Base-by-base conservation (phyloP, 2,329 filamentous ascomycete genomes). In the Verticillium isaacii region DNA sequence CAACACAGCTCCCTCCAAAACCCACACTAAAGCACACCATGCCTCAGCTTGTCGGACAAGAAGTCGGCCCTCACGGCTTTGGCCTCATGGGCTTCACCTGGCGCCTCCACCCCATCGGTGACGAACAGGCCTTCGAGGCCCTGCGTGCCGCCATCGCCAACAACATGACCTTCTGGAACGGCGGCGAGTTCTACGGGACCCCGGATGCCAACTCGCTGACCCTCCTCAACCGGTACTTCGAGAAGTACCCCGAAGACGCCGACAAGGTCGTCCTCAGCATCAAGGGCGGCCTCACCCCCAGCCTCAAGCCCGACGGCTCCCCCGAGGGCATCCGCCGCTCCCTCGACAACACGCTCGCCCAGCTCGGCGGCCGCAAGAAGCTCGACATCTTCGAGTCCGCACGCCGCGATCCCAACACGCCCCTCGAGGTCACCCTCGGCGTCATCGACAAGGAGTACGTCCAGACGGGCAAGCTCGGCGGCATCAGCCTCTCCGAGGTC, bases 161-260 rank as follows among this genome's bases (percentile, higher is more conserved):
- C 12, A 77, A 80, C 61, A 75, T 73, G 68, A 81, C 74, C 64
- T 76, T 82, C 61, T 89, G 86, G 85, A 89, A 88, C 67, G 86
- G 78, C 41, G 87, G 80, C 64, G 85, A 89, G 69, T 82, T 89
- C 69, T 91, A 91, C 74, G 88, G 88, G 45, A 75, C 78, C 0
- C 80, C 82, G 1, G 77, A 84, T 23, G 79, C 79, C 68, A 88
- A 89, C 74, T 76, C 72, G 68, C 85, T 88, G 68, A 81, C 83
- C 36, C 73, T 90, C 11, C 73, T 90, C 34, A 80, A 84, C 63
- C 77, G 79, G 32, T 90, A 90, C 74, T 89, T 90, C 69, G 78
- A 78, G 36, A 80, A 82, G 63, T 83, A 89, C 69, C 87, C 88
- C 1, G 83, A 87, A 64, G 84, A 89, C 65, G 85, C 86, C 8